Conservation (phyloP, 2,329 filamentous ascomycete genomes). For the Phialophora expanda region DNA sequence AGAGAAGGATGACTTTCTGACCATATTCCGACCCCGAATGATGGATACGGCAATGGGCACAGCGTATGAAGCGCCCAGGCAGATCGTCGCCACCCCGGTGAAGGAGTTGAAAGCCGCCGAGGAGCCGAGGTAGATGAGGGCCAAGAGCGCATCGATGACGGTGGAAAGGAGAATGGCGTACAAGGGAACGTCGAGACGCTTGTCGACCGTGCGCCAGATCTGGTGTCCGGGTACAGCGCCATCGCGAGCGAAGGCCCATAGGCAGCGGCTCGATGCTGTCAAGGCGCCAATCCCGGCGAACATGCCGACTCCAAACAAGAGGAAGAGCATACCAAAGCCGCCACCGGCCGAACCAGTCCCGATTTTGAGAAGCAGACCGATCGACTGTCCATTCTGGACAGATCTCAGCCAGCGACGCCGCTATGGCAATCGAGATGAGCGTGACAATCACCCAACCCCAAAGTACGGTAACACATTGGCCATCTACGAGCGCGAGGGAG, state of each 20-base stretch:
- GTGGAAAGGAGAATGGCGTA: slow-evolving; percentile 48
- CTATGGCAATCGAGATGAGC: slow-evolving; percentile 73
- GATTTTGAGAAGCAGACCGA: slow-evolving; percentile 63
- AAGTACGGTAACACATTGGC: slow-evolving; percentile 71
- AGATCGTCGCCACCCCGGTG: slow-evolving; percentile 61
- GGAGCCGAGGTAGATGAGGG: slow-evolving; percentile 57
- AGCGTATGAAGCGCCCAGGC: slow-evolving; percentile 59
- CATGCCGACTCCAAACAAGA: slow-evolving; percentile 76
- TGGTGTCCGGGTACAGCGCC: slow-evolving; percentile 73
- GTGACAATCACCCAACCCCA: slow-evolving; percentile 75
- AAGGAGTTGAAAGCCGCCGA: slow-evolving; percentile 57
- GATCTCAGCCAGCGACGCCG: slow-evolving; percentile 73
- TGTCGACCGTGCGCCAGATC: slow-evolving; percentile 70
- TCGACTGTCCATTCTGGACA: slow-evolving; percentile 77
- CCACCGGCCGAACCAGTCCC: slow-evolving; percentile 68
- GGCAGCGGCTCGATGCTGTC: slow-evolving; percentile 75
- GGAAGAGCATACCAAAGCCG: slow-evolving; percentile 75
- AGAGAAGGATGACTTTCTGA: neutral
- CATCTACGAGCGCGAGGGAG: slow-evolving; percentile 69
- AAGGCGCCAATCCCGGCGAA: slow-evolving; percentile 78
- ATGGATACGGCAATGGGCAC: neutral
- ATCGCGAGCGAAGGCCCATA: slow-evolving; percentile 76
- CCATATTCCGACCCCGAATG: neutral
- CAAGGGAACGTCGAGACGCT: slow-evolving; percentile 70
- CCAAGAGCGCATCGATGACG: slow-evolving; percentile 54